Evolutionary conservation across 1,284 basidiomycete genomes (phyloP).

Genomic region (Porogramme epimiltina): DNA sequence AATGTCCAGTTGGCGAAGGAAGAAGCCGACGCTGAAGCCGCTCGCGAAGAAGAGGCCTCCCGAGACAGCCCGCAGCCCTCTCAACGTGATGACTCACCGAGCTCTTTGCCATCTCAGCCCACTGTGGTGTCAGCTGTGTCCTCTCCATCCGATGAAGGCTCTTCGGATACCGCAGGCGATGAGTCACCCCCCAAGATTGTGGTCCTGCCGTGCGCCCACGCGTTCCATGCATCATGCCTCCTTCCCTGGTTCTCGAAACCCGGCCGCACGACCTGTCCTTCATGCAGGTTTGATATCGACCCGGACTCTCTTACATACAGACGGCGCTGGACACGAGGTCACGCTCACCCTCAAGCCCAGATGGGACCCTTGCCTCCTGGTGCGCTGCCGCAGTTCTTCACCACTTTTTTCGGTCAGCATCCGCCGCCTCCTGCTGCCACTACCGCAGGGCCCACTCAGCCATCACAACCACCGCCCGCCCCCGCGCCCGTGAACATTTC

Average conservation of each 20-base stretch:
- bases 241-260: constrained; percentile 79
- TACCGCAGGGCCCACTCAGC: constrained; percentile 2
- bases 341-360: constrained; percentile 4
- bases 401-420: constrained; percentile 4
- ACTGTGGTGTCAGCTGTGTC: constrained; percentile 16
- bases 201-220: constrained; percentile 73
- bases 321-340: constrained; percentile 13
- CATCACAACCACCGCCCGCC: constrained; percentile 2
- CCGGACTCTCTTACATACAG: constrained; percentile 67
- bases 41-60: constrained; percentile 17
- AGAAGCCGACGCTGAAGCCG: constrained; percentile 22
- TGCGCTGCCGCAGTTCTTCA: background rate
- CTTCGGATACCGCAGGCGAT: constrained; percentile 23
- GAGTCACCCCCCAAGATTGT: constrained; percentile 46
- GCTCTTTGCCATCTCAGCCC: constrained; percentile 5
- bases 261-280: constrained; percentile 76
- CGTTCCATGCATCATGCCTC: constrained; percentile 76
- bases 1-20: constrained; percentile 28
- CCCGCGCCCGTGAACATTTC: background rate
- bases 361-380: background rate
- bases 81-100: background rate
- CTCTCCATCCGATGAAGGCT: background rate
- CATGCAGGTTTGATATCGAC: constrained; percentile 79
- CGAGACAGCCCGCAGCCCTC: constrained; percentile 15
- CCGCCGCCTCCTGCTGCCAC: constrained; percentile 4